Percentiles rank a stretch among this genome's conserved stretches.
These are phyloP conservation scores for Dioscorea zingiberensis DNA, from an alignment of 106 monocot species.

Conservation along the genomic window DNA sequence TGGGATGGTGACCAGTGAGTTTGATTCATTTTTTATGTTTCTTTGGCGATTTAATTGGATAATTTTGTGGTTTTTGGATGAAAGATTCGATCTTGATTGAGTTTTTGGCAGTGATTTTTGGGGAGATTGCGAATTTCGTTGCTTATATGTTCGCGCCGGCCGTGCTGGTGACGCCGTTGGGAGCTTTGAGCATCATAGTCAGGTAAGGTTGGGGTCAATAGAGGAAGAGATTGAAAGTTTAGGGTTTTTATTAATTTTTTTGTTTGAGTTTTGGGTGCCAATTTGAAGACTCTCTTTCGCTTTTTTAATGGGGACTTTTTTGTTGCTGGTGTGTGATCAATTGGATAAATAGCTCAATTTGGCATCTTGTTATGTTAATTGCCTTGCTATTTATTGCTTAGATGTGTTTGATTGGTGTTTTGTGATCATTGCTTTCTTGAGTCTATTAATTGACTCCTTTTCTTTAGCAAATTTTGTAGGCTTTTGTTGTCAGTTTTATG, in stretches of 20 bases:
- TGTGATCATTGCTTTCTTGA: neutral
- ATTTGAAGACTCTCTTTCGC: too few species aligned
- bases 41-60: neutral
- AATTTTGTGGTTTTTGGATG: neutral
- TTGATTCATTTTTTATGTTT: neutral
- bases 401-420: neutral
- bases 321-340: neutral
- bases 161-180: slow-evolving; percentile 84
- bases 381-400: neutral
- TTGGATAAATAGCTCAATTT: neutral
- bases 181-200: slow-evolving; percentile 90
- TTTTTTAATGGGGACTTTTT: too few species aligned
- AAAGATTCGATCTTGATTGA: neutral
- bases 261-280: too few species aligned
- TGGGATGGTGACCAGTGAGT: slow-evolving; percentile 82
- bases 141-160: slow-evolving; percentile 95
- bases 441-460: too few species aligned
- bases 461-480: too few species aligned
- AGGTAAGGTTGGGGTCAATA: slow-evolving; percentile 33
- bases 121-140: slow-evolving; percentile 85
- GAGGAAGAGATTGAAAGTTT: neutral
- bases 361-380: neutral
- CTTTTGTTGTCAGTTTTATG: too few species aligned
- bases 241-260: too few species aligned
- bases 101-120: slow-evolving; percentile 61